phyloP scores from a whole-genome alignment of 768 basidiomycete species.

The Fistulinella prunicolor region DNA sequence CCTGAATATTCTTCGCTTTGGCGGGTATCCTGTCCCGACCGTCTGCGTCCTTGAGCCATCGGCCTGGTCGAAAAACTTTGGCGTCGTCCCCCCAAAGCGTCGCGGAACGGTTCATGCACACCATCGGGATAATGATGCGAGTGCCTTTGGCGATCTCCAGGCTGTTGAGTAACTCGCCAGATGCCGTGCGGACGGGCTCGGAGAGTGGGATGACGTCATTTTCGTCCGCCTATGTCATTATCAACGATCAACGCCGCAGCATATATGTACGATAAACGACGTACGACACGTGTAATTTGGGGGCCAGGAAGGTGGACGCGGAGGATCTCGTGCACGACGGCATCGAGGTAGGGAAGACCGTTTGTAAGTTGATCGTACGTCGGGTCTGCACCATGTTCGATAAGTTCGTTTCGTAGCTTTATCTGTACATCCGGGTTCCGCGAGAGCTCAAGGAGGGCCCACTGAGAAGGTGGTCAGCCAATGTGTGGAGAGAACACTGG shows the following conservation, averaged over 20 bases:
- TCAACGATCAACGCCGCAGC: no score
- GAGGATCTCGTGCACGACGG: no score
- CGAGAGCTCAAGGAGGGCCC: slow-evolving; percentile 57
- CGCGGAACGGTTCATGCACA: slow-evolving; percentile 49
- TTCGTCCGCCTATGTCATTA: slow-evolving; percentile 41
- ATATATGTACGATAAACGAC: not conserved
- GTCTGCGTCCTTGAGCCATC: slow-evolving; percentile 48
- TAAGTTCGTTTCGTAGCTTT: slow-evolving; percentile 49
- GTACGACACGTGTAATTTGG: slow-evolving; percentile 16
- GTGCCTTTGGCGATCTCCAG: slow-evolving; percentile 49
- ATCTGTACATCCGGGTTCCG: slow-evolving; percentile 44
- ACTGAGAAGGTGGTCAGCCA: slow-evolving; percentile 29
- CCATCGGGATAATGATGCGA: slow-evolving; percentile 40
- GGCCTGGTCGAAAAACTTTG: slow-evolving; percentile 57
- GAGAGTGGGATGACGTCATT: slow-evolving; percentile 65
- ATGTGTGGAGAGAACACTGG: not conserved
- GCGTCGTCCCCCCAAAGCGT: no score
- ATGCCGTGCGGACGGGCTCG: slow-evolving; percentile 34
- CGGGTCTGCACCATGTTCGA: slow-evolving; percentile 43
- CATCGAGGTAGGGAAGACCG: slow-evolving; percentile 45
- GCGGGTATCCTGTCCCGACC: slow-evolving; percentile 17
- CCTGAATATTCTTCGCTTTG: slow-evolving; percentile 41
- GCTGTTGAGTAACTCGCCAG: slow-evolving; percentile 37
- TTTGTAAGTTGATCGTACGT: slow-evolving; percentile 52
- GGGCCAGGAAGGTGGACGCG: slow-evolving; percentile 38